Evolutionary conservation across 2,329 filamentous ascomycete species (phyloP).

Genomic region (Clonostachys sp.): DNA sequence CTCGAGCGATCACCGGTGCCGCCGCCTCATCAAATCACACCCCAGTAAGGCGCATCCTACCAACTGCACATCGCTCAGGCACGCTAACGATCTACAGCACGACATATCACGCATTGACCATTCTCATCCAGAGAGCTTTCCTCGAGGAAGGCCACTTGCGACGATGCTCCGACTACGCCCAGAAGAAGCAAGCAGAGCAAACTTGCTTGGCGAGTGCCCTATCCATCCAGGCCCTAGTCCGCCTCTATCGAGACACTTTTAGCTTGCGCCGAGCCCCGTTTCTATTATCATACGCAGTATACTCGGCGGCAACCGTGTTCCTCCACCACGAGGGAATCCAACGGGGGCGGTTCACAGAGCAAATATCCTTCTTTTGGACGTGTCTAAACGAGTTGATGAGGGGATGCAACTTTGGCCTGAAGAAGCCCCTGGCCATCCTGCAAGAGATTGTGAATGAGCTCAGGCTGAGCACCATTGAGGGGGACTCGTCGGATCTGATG

Average conservation of each 20-base stretch:
- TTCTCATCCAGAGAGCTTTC: constrained; percentile 39
- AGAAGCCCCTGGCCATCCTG: constrained; percentile 23
- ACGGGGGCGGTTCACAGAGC: constrained; percentile 20
- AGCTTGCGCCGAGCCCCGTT: constrained; percentile 32
- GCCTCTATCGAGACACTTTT: constrained; percentile 28
- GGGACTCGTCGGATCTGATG: constrained; percentile 1
- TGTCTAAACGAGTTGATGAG: constrained; percentile 24
- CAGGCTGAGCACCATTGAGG: constrained; percentile 19
- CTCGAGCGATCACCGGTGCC: constrained; percentile 5
- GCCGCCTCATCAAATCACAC: constrained; percentile 6
- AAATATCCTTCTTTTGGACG: constrained; percentile 28
- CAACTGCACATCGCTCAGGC: no score
- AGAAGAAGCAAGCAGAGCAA: constrained; percentile 17
- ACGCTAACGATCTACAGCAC: constrained; percentile 7
- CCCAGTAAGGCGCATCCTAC: constrained; percentile 2
- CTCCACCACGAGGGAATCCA: constrained; percentile 20
- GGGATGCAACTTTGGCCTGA: constrained; percentile 27
- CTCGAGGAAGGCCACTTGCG: constrained; percentile 23
- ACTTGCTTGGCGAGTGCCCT: constrained; percentile 20
- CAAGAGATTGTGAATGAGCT: constrained; percentile 24
- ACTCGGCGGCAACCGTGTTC: constrained; percentile 24
- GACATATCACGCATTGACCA: constrained; percentile 33
- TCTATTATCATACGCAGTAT: constrained; percentile 33
- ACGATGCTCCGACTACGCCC: constrained; percentile 14
- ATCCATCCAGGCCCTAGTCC: constrained; percentile 28